phyloP scores from a whole-genome alignment of 1,284 basidiomycete genomes.

The Puccinia polysora region DNA sequence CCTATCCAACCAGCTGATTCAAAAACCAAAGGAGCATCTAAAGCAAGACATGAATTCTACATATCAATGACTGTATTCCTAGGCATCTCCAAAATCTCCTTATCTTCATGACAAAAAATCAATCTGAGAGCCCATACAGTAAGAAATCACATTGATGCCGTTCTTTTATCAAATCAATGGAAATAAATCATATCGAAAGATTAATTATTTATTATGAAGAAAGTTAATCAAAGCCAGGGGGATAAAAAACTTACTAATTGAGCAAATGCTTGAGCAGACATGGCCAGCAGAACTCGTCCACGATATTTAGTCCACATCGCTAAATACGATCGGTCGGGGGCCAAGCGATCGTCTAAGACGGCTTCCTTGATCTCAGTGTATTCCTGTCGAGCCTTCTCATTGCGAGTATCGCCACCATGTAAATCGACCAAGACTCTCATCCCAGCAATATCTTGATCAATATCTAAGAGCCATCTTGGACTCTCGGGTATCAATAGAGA shows the following conservation, averaged over 20 bases:
- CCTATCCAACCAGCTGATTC: slow-evolving; percentile 89
- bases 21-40: slow-evolving; percentile 49
- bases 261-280: slow-evolving; percentile 93
- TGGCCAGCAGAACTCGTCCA: slow-evolving; percentile 84
- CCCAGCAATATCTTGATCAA: slow-evolving; percentile 76
- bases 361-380: slow-evolving; percentile 89
- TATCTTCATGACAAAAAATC: slow-evolving; percentile 55
- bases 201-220: neutral
- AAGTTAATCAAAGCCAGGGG: neutral
- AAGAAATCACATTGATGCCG: slow-evolving; percentile 42
- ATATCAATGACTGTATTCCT: neutral
- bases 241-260: slow-evolving; percentile 64
- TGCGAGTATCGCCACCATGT: slow-evolving; percentile 73
- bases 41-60: neutral
- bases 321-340: slow-evolving; percentile 74
- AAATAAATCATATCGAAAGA: neutral
- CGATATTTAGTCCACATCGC: slow-evolving; percentile 85
- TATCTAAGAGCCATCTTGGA: slow-evolving; percentile 90
- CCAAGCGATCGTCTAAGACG: slow-evolving; percentile 70
- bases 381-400: slow-evolving; percentile 71
- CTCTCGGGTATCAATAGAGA: slow-evolving; percentile 87
- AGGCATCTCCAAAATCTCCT: slow-evolving; percentile 57
- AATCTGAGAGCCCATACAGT: slow-evolving; percentile 11
- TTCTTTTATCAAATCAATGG: slow-evolving; percentile 25
- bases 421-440: slow-evolving; percentile 83